Evolutionary conservation across 2,329 filamentous ascomycete species (phyloP), one percentile per base, ranked within the genome.

Genomic region (Metarhizium rileyi): DNA sequence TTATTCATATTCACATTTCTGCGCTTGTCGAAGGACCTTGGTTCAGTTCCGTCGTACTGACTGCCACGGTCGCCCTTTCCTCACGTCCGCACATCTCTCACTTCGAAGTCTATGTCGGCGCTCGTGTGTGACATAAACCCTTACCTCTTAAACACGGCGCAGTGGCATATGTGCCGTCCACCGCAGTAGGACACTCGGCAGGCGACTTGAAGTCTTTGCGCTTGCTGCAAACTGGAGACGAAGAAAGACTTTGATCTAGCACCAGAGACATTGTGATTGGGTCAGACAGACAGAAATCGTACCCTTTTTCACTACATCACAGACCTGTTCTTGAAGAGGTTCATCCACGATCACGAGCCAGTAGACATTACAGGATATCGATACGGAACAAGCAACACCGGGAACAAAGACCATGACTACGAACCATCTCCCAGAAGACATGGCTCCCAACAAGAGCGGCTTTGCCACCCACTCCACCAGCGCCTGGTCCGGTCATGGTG

Each of bases 131-230:
- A 40, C 50, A 27, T 20, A 28, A 36, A 23, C 36, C 23, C 23
- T 25, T 27, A 14, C 27, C 47, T 23, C 22, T 25, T 38, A 10
- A 33, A 36, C 27, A 8, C 40, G 28, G 26, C 46, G 27, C 53
- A 54, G 48, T 56, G 47, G 46, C 65, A 56, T 56, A 76, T 77
- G 73, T 68, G 72, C 70, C 70, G 59, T 51, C 51, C 56, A 50
- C 56, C 53, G 56, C 64, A 59, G 66, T 77, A 75, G 65, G 57
- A 61, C 56, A 50, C 60, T 56, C 68, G 66, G 76, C 77, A 76
- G 67, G 78, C 77, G 78, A 81, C 78, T 81, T 81, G 59, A 66
- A 77, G 78, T 81, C 78, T 81, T 81, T 81, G 78, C 78, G 77
- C 76, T 80, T 80, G 77, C 75, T 78, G 59, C 58, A 61, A 59